phyloP scores from a whole-genome alignment of 2,329 filamentous ascomycete species.

The Penicillium sp. region DNA sequence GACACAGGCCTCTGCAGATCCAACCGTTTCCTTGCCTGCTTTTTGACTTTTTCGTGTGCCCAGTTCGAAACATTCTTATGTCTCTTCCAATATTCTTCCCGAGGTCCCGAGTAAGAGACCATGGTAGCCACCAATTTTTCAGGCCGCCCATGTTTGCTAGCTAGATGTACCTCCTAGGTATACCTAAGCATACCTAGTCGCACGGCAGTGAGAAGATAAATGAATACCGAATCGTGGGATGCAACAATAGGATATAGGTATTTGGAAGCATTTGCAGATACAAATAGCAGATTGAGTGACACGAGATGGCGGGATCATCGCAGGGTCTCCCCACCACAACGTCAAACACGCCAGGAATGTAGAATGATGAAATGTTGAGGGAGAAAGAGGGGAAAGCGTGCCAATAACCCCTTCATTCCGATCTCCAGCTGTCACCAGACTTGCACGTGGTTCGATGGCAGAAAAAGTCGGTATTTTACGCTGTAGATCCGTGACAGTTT shows the following conservation, averaged over 20 bases:
- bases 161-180: neutral
- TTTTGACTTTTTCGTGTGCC: neutral
- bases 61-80: neutral
- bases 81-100: neutral
- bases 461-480: neutral
- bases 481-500: neutral
- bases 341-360: conserved; percentile 15
- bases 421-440: conserved; percentile 5
- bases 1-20: neutral
- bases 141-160: neutral
- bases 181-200: no score
- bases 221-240: neutral
- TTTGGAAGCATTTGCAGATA: neutral
- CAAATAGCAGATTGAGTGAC: neutral
- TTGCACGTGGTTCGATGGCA: conserved; percentile 9
- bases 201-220: no score
- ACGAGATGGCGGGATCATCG: neutral
- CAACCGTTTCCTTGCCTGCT: neutral
- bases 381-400: conserved; percentile 6
- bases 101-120: neutral
- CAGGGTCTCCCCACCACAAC: conserved; percentile 5
- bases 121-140: neutral
- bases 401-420: conserved; percentile 14
- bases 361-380: conserved; percentile 9
- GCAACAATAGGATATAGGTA: neutral